These are phyloP conservation scores for Gelatoporia subvermispora DNA, from an alignment of 768 basidiomycete genomes.

Conservation along the genomic window DNA sequence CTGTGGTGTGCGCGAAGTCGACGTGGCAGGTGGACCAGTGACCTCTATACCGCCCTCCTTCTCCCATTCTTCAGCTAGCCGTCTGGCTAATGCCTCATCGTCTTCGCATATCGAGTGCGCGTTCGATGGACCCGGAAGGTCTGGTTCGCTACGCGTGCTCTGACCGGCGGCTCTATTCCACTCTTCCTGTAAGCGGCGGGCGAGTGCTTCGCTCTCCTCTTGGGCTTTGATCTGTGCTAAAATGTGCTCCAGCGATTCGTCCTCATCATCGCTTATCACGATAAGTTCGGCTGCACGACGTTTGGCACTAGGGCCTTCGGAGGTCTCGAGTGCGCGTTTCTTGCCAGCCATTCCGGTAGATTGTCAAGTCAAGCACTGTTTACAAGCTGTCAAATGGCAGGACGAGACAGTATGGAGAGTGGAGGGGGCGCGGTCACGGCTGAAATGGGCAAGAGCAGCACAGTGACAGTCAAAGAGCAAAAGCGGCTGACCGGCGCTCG, in stretches of 20 bases:
- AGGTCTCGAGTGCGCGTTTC: constrained; percentile 11
- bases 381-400: neutral
- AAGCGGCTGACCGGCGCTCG: constrained; percentile 4
- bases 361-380: neutral
- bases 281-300: constrained; percentile 8
- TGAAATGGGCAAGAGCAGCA: no score
- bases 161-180: constrained; percentile 12
- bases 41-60: constrained; percentile 14
- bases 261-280: constrained; percentile 29
- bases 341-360: constrained; percentile 6
- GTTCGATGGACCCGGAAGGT: neutral
- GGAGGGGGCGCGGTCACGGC: neutral
- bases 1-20: no score
- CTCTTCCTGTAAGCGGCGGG: constrained; percentile 30
- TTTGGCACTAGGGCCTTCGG: constrained; percentile 3
- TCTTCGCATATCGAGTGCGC: constrained; percentile 20
- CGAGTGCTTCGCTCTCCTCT: constrained; percentile 39
- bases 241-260: constrained; percentile 36
- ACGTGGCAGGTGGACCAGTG: neutral
- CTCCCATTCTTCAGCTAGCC: constrained; percentile 38
- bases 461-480: no score
- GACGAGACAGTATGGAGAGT: neutral
- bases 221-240: constrained; percentile 38
- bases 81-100: constrained; percentile 34
- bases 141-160: no score